These are phyloP conservation scores for Grosmannia penicillata DNA, from an alignment of 2,329 filamentous ascomycete genomes.

Conservation along the genomic window DNA sequence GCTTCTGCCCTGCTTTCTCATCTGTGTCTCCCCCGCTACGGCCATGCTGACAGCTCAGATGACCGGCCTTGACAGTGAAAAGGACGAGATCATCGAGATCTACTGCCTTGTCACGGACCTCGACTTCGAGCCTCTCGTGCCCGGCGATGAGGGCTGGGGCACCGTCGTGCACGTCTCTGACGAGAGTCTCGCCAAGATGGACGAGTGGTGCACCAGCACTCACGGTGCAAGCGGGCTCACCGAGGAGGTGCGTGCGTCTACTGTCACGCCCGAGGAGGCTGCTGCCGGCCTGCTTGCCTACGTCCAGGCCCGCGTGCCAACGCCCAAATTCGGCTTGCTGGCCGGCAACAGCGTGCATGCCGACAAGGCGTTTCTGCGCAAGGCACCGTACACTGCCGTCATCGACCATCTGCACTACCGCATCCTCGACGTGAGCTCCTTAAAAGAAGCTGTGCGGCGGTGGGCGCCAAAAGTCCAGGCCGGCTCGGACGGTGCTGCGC, in stretches of 20 bases:
- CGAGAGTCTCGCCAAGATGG: slow-evolving; percentile 61
- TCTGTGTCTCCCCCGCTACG: not conserved
- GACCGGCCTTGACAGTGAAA: slow-evolving; percentile 70
- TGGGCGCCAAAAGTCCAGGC: slow-evolving; percentile 47
- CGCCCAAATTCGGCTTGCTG: slow-evolving; percentile 52
- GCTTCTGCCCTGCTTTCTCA: not conserved
- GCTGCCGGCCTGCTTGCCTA: slow-evolving; percentile 63
- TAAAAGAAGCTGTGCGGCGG: slow-evolving; percentile 78
- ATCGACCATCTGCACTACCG: slow-evolving; percentile 74
- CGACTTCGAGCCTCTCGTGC: slow-evolving; percentile 39
- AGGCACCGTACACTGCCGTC: slow-evolving; percentile 58
- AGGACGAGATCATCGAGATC: slow-evolving; percentile 78
- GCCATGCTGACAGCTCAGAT: slow-evolving; percentile 45
- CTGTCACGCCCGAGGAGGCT: slow-evolving; percentile 55
- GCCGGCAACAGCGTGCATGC: slow-evolving; percentile 91
- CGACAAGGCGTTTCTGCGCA: slow-evolving; percentile 67
- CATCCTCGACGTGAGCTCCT: slow-evolving; percentile 77
- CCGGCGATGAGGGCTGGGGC: slow-evolving; percentile 69
- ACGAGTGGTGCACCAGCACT: slow-evolving; percentile 73
- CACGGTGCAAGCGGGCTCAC: slow-evolving; percentile 76
- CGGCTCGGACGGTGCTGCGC: slow-evolving; percentile 32
- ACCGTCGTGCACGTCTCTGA: slow-evolving; percentile 60
- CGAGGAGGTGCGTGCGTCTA: slow-evolving; percentile 57
- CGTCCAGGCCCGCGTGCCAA: slow-evolving; percentile 56
- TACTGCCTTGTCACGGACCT: slow-evolving; percentile 83